These are phyloP conservation scores for Phytophthora macrochlamydospora DNA, from an alignment of 352 stramenopile genomes.

Conservation along the genomic window DNA sequence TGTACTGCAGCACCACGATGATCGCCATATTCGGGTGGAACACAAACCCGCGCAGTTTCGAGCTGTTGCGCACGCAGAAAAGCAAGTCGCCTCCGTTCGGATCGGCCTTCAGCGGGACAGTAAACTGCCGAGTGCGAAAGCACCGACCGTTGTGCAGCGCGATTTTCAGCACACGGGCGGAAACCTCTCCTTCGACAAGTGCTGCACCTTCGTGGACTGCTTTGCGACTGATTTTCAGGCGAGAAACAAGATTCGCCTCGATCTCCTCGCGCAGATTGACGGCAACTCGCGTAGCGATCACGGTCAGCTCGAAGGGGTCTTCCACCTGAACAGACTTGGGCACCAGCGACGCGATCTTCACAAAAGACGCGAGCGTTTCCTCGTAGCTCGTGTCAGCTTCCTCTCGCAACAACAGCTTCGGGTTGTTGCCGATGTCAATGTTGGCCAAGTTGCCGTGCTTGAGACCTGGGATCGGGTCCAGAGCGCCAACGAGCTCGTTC, in stretches of 20 bases:
- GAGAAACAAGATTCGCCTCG: conserved; percentile 64
- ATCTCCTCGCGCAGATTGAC: conserved; percentile 78
- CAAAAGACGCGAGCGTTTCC: conserved; percentile 58
- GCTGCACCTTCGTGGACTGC: conserved; percentile 53
- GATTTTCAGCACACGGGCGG: conserved; percentile 80
- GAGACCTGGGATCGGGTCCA: conserved; percentile 79
- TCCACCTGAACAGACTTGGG: conserved; percentile 62
- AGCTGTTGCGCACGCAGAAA: conserved; percentile 43
- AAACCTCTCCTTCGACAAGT: conserved; percentile 68
- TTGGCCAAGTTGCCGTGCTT: conserved; percentile 74
- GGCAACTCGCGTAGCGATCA: conserved; percentile 55
- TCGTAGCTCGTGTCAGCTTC: conserved; percentile 54
- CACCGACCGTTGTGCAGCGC: conserved; percentile 90
- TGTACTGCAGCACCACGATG: conserved; percentile 89
- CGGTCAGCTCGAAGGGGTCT: conserved; percentile 62
- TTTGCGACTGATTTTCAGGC: conserved; percentile 68
- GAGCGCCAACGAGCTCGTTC: conserved; percentile 87
- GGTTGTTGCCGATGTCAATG: conserved; percentile 69
- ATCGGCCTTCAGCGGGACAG: conserved; percentile 69
- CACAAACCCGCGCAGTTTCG: conserved; percentile 75
- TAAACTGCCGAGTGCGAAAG: conserved; percentile 71
- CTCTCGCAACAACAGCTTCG: conserved; percentile 56
- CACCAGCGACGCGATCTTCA: conserved; percentile 63
- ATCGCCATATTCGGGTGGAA: conserved; percentile 82
- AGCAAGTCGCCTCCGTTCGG: conserved; percentile 75